Evolutionary conservation across 1,284 basidiomycete genomes (phyloP), one percentile per base, ranked within the genome.

Genomic region (Ustilago vetiveriae): DNA sequence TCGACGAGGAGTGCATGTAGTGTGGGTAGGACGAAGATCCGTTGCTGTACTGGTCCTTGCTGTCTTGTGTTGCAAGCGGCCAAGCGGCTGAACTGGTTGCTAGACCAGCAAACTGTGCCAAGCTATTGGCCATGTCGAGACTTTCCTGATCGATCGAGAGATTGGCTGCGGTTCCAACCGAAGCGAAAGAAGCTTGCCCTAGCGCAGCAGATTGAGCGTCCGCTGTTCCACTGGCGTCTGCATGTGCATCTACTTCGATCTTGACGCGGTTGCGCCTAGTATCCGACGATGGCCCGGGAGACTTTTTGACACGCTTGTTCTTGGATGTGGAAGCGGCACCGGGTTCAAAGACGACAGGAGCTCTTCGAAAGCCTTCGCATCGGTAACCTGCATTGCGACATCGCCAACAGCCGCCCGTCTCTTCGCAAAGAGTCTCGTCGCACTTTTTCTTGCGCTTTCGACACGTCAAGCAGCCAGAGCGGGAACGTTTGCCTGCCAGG

Each of bases 361-460:
- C 26, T 6, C 64, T 42, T 39, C 57, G 52, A 32, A 67, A 67
- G 11, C 57, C 64, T 44, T 67, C 64, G 40, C 64, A 67, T n/a
- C 48, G 52, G 33, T 67, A 67, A 3, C 64, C 64, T n/a, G 64
- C 64, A n/a, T 67, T 67, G 36, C 57, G 64, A 46, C 64, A 67
- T 44, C 64, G 38, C 64, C 64, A 67, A 26, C 64, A 67, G 22
- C 64, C 64, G 6, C 64, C 64, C 8, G 64, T 67, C 45, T 67
- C 57, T 35, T 51, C 48, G 42, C 64, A 67, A 2, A 67, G 57
- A 3, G 57, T 67, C 30, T 67, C 64, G 53, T 67, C 64, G 45
- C 64, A 67, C 29, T 67, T 67, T 22, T 67, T 67, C 57, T 67
- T 67, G 33, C 64, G 51, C 35, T 67, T 67, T 19, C 64, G 64